These are phyloP conservation scores for Macrocybe gigantea DNA, from an alignment of 768 basidiomycete genomes.

Conservation along the genomic window DNA sequence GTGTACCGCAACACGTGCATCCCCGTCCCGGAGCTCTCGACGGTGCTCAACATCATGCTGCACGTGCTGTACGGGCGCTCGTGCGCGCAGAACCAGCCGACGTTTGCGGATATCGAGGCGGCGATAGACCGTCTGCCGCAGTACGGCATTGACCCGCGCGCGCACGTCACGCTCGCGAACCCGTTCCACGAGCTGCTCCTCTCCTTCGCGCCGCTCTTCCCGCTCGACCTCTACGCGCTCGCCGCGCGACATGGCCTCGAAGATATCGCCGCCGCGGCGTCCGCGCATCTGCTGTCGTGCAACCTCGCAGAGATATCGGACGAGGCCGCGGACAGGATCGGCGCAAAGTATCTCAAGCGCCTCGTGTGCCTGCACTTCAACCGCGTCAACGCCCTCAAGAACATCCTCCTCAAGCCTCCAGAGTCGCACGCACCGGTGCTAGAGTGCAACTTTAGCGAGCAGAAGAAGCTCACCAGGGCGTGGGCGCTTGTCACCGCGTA, in stretches of 20 bases:
- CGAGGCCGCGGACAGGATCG: conserved; percentile 18
- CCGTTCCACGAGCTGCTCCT: conserved; percentile 23
- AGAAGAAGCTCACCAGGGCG: conserved; percentile 28
- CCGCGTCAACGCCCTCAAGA: conserved; percentile 17
- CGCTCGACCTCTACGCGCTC: conserved; percentile 33
- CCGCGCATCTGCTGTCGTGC: conserved; percentile 19
- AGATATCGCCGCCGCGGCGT: conserved; percentile 28
- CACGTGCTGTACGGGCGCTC: conserved; percentile 46
- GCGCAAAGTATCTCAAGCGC: conserved; percentile 19
- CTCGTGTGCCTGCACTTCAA: conserved; percentile 20
- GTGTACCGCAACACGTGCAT: conserved; percentile 13
- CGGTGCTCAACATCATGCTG: conserved; percentile 44
- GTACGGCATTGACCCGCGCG: conserved; percentile 13
- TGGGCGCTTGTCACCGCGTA: conserved; percentile 31
- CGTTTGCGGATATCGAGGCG: conserved; percentile 31
- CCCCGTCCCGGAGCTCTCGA: conserved; percentile 35
- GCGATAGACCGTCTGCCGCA: conserved; percentile 30
- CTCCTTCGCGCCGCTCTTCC: conserved; percentile 21
- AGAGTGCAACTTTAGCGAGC: conserved; percentile 24
- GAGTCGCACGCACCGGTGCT: conserved; percentile 20
- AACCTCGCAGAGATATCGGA: conserved; percentile 17
- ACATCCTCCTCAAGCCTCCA: conserved; percentile 22
- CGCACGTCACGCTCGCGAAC: conserved; percentile 14
- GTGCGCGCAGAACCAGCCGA: conserved; percentile 43
- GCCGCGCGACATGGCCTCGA: conserved; percentile 28